Evolutionary conservation across 352 stramenopile genomes (phyloP), one percentile per base, ranked within the genome.

Genomic region (Bremia lactucae): DNA sequence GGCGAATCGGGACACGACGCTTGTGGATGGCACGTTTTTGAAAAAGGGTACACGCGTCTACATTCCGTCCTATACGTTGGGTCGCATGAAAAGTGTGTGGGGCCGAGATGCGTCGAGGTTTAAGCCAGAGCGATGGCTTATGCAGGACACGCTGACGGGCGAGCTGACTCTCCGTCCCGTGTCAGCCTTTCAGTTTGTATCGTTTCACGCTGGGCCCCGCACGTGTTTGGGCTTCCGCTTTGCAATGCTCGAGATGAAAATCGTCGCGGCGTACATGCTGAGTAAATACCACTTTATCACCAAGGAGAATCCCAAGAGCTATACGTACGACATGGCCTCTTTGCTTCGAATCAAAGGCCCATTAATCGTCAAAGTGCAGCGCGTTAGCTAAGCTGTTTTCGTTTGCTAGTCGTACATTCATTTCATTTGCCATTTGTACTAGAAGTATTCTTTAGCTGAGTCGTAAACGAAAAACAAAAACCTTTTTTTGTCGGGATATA

Each of bases 111-210:
- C 68, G 0, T 49, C 46, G 14, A 69, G 80, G 44, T 82, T 83
- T 48, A 73, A 65, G 33, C 76, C 76, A 1, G 69, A 85, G 35
- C 61, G 75, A 3, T 85, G 64, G 62, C 59, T 85, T 21, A 64
- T 59, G 41, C 47, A 62, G 46, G 52, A 67, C 9, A 41, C 42
- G 14, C 53, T 41, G 46, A 63, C 48, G 13, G 48, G 44, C 0
- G 38, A 63, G 20, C 29, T 33, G 14, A 52, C 49, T 14, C 65
- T 65, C 49, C 43, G 51, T 8, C 44, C 49, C 14, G 49, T 65
- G 25, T 68, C 59, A 18, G 48, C 52, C 2, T 68, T 59, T 46
- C 54, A 65, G 36, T 68, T 62, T 21, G 49, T 58, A 19, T 62
- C 59, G 0, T 68, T 68, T 46, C 51, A 63, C 34, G 59, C 54